Base-by-base conservation (phyloP, 2,329 filamentous ascomycete genomes). In the Fusarium sp. region DNA sequence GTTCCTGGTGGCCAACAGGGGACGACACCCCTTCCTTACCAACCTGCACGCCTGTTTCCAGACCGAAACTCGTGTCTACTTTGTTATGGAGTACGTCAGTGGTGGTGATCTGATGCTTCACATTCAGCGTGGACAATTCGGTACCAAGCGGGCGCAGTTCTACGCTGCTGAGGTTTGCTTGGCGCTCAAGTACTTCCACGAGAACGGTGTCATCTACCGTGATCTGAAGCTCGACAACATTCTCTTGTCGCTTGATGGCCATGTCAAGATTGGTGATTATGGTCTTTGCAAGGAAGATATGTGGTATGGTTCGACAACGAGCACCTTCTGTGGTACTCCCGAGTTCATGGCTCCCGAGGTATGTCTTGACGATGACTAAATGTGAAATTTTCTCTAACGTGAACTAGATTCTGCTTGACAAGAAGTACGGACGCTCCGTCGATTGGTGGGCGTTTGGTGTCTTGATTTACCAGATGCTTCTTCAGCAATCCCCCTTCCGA, bases 361-460 rank as follows among this genome's bases (percentile, higher is more conserved):
- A 88, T 79, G 87, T 58, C 9, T 22, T 35, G 7, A 22, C 0
- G 25, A 14, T 20, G 12, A 11, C 45, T 14, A 52, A 57, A 32
- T 47, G 20, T 4, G 32, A 1, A 1, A 6, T 27, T n/a, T 25
- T 77, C 66, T 40, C 84, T 87, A 76, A 86, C 71, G 20, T 8
- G 5, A 27, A 15, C 6, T 43, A 97, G 93, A 99, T 99, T 84
- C 87, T 99, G 38, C 88, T 98, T 66, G 97, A 99, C 83, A 99
- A 99, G 88, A 98, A 98, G 82, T 99, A 99, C 80, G 96, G 95
- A 54, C 93, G 97, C 68, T 95, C 97, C 17, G 97, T 99, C 50
- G 97, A 99, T 83, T 99, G 97, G 97, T 99, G 97, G 97, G 97
- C 97, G 8, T 99, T 99, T 84, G 97, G 97, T 82, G 97, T 99